Conservation (phyloP, 345 rosid genomes). For the Arabidopsis suecica region DNA sequence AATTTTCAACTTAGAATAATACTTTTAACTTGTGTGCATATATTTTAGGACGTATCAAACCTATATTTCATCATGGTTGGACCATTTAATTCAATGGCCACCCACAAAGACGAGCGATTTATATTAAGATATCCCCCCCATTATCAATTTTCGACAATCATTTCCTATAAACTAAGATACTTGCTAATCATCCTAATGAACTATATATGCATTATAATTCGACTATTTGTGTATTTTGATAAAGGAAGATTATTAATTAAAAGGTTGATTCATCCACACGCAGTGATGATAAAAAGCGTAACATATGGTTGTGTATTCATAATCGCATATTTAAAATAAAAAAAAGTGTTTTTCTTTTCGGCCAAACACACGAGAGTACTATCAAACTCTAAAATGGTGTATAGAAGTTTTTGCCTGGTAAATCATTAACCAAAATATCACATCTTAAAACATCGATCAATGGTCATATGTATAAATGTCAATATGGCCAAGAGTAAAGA, state of each 20-base stretch:
- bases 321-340: neutral
- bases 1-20: constrained; percentile 9
- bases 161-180: constrained; percentile 11
- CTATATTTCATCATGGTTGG: constrained; percentile 22
- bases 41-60: constrained; percentile 20
- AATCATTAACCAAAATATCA: neutral
- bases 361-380: constrained; percentile 18
- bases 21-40: neutral
- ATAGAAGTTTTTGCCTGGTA: neutral
- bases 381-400: constrained; percentile 15
- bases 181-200: constrained; percentile 29
- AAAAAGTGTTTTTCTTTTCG: constrained; percentile 2
- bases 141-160: constrained; percentile 16
- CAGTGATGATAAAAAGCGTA: constrained; percentile 35
- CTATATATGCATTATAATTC: neutral
- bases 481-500: constrained; percentile 5
- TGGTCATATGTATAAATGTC: neutral
- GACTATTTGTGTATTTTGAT: constrained; percentile 14
- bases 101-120: constrained; percentile 7
- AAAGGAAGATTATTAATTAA: neutral
- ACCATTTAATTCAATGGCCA: constrained; percentile 8
- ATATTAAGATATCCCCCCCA: neutral
- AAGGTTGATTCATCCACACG: constrained; percentile 40
- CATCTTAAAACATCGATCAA: neutral
- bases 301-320: constrained; percentile 26